phyloP scores from a whole-genome alignment of 768 basidiomycete genomes.

The Amanita exitialis region DNA sequence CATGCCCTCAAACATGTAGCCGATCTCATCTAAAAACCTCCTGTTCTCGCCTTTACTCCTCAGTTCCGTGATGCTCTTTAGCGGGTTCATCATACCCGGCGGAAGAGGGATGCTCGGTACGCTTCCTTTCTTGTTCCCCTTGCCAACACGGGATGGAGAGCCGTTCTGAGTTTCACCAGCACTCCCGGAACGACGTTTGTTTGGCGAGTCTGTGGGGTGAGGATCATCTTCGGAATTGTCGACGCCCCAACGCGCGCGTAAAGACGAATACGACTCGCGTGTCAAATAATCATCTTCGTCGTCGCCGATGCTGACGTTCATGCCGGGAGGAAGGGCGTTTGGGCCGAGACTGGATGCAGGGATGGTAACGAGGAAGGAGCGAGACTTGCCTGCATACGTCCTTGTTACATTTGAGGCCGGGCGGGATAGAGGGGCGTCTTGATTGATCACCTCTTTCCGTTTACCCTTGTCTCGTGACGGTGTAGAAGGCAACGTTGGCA shows the following conservation, averaged over 20 bases:
- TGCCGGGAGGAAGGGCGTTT: slow-evolving; percentile 9
- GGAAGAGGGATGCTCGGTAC: slow-evolving; percentile 25
- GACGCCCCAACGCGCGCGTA: slow-evolving; percentile 74
- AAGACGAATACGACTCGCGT: slow-evolving; percentile 67
- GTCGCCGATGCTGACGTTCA: slow-evolving; percentile 13
- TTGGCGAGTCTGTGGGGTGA: slow-evolving; percentile 19
- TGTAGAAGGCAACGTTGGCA: slow-evolving; percentile 24
- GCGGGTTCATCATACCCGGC: slow-evolving; percentile 56
- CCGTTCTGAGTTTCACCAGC: slow-evolving; percentile 18
- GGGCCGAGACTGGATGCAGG: slow-evolving; percentile 24
- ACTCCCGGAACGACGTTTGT: slow-evolving; percentile 14
- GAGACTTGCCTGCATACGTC: slow-evolving; percentile 69
- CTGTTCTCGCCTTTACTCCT: slow-evolving; percentile 73
- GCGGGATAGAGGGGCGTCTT: slow-evolving; percentile 16
- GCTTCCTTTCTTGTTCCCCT: slow-evolving; percentile 27
- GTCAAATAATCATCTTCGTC: slow-evolving; percentile 39
- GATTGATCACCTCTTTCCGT: slow-evolving; percentile 6
- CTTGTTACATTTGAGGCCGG: slow-evolving; percentile 30
- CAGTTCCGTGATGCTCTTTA: slow-evolving; percentile 75
- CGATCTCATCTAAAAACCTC: slow-evolving; percentile 75
- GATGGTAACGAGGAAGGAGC: slow-evolving; percentile 69
- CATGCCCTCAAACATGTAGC: slow-evolving; percentile 79
- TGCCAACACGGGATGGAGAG: slow-evolving; percentile 22
- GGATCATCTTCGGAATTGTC: slow-evolving; percentile 73
- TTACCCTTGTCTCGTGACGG: slow-evolving; percentile 12